Evolutionary conservation across 495 filamentous ascomycete genomes (phyloP), one percentile per base, ranked within the genome.

Genomic region (Darksidea phi): DNA sequence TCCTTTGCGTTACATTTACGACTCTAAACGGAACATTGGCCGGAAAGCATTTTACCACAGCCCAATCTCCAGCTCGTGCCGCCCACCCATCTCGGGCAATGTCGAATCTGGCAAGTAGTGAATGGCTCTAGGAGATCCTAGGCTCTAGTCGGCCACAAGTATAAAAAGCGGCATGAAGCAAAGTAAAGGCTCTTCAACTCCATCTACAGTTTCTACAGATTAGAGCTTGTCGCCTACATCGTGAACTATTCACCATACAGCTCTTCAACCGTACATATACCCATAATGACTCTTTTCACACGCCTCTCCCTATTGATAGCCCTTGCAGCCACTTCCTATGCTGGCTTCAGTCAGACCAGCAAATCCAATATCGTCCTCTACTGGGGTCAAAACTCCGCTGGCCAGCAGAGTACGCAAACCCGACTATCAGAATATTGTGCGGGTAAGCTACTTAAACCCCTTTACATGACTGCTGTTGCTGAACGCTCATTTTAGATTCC

Each of bases 361-460:
- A 77, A 75, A n/a, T 78, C 75, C 57, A 88, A 87, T 68, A 68
- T 88, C 63, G 83, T 81, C 21, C 74, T 88, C 23, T 89, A 88
- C 70, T 89, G 84, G 77, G 86, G 73, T 77, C 74, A 73, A 25
- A 64, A 64, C 55, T 64, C 87, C 62, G 38, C 75, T 74, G 46
- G 75, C 72, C 17, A 71, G 68, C 13, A 79, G 77, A 51, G 23
- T 64, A 54, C 74, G 66, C 74, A 84, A 76, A 63, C 70, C 18
- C 57, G 80, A 57, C 71, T 88, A 57, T 68, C 78, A 57, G 67
- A 75, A 69, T 82, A 82, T 77, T 77, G 80, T 63, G 69, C 80
- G 53, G 80, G 83, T 84, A 67, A 77, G 77, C 71, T 57, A 45
- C 21, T 25, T 72, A 2, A 53, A 42, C 8, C 18, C 25, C n/a